These are phyloP conservation scores for Trichophyton verrucosum DNA, from an alignment of 2,329 filamentous ascomycete genomes.

Conservation along the genomic window DNA sequence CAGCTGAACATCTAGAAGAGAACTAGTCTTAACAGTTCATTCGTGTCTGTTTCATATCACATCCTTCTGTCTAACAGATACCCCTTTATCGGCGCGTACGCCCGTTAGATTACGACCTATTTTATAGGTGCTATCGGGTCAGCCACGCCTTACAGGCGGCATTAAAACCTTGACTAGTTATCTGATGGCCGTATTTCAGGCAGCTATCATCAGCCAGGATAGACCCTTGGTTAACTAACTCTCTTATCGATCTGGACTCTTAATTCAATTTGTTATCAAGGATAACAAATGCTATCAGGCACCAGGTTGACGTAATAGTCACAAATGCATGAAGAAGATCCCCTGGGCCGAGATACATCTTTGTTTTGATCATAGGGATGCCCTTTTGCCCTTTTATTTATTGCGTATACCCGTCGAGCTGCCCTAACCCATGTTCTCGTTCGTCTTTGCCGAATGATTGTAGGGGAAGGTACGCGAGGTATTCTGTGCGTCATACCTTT, in stretches of 20 bases:
- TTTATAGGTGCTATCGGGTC: too few relatives aligned
- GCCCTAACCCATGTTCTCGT: conserved; percentile 11
- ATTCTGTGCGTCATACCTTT: not conserved
- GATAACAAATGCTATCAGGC: conserved; percentile 5
- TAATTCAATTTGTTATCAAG: too few relatives aligned
- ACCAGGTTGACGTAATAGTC: conserved; percentile 2
- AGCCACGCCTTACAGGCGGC: not conserved
- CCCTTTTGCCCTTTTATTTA: conserved; percentile 9
- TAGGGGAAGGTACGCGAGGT: not conserved
- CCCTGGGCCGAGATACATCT: conserved; percentile 12
- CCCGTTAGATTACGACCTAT: too few relatives aligned
- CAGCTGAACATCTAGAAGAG: too few relatives aligned
- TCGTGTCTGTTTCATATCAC: too few relatives aligned
- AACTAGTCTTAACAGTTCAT: too few relatives aligned
- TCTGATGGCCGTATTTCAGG: too few relatives aligned
- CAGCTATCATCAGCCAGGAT: too few relatives aligned
- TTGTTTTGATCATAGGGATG: conserved; percentile 8
- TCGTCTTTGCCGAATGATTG: conserved; percentile 8
- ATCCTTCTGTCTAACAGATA: too few relatives aligned
- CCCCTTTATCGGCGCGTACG: too few relatives aligned
- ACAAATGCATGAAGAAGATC: conserved; percentile 12
- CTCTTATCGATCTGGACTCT: too few relatives aligned
- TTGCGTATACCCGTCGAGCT: conserved; percentile 10
- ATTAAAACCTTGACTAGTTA: not conserved
- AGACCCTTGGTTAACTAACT: too few relatives aligned